Evolutionary conservation across 202 grass and related monocot species (phyloP).

Genomic region (Bolboschoenoplectus hybrid): DNA sequence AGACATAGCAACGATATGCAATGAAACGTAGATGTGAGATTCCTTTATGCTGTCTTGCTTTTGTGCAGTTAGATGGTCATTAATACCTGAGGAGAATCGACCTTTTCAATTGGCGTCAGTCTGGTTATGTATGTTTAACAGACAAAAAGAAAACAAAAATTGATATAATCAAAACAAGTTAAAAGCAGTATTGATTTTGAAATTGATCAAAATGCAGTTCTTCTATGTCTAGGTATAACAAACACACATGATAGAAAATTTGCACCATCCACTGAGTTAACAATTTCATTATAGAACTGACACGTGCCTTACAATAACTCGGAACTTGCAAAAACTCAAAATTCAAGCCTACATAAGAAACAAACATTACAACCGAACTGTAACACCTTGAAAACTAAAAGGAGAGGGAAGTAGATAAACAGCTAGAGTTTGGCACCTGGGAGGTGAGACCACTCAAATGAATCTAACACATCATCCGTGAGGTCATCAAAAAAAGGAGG

Average conservation of each 20-base stretch:
- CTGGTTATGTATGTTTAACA: neutral
- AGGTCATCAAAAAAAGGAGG: conserved; percentile 26
- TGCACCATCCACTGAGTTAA: neutral
- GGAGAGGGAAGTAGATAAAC: neutral
- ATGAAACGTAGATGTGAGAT: neutral
- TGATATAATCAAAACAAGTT: neutral
- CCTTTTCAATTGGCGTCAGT: neutral
- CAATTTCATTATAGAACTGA: neutral
- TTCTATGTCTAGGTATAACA: neutral
- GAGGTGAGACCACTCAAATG: neutral
- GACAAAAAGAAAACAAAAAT: neutral
- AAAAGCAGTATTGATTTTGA: neutral
- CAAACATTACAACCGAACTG: neutral
- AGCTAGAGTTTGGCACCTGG: neutral
- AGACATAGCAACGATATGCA: neutral
- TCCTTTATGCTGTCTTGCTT: neutral
- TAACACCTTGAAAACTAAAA: conserved; percentile 13
- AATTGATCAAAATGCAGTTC: neutral
- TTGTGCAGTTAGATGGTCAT: neutral
- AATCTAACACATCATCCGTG: conserved; percentile 5
- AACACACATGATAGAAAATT: neutral
- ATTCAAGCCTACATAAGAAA: neutral
- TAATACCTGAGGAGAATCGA: too few species aligned
- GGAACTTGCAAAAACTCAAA: neutral
- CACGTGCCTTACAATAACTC: neutral